Base-by-base conservation (phyloP, 192 early-diverging fungal species). In the Powellomyces hirtus region DNA sequence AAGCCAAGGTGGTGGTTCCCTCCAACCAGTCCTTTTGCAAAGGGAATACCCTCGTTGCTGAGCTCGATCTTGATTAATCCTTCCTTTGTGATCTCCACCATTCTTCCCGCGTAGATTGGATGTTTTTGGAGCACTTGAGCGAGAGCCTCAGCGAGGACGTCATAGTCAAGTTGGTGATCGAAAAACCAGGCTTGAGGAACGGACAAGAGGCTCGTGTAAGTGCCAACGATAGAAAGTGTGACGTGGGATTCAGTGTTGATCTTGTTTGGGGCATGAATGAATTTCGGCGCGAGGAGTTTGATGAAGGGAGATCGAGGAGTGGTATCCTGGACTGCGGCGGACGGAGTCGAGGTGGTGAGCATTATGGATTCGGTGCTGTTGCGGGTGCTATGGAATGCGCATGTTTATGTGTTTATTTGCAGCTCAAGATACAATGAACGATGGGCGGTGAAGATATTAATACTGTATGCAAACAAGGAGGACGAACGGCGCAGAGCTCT, bases 141-240 rank as follows among this genome's bases (percentile, higher is more conserved):
- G 59, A 60, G 59, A 20, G 36, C 59, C 14, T 16, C 20, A 27
- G 59, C 59, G 33, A 60, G 20, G 16, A 27, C 20, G 30, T 60
- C 33, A 38, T 24, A 38, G 37, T 60, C 59, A 16, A 60, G 59
- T 37, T 11, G 20, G 34, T 34, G n/a, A 4, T 33, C 31, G 20
- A 60, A 60, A 37, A 60, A 40, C 59, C 59, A 60, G n/a, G 59
- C 59, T 37, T 60, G 53, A 5, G 53, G 53, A 33, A 56, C 27
- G 29, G 29, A 56, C 22, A 56, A 16, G 27, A 16, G 16, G 53
- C 22, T 16, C 2, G 16, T 18, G 27, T 30, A 26, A 16, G 53
- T 30, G 31, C 27, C 53, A 16, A 56, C 16, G 22, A 13, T 16
- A 33, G 27, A 16, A 30, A 56, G 53, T 16, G 53, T 56, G 3